Evolutionary conservation across 345 rosid species (phyloP).

Genomic region (Carallia pectinifolia): DNA sequence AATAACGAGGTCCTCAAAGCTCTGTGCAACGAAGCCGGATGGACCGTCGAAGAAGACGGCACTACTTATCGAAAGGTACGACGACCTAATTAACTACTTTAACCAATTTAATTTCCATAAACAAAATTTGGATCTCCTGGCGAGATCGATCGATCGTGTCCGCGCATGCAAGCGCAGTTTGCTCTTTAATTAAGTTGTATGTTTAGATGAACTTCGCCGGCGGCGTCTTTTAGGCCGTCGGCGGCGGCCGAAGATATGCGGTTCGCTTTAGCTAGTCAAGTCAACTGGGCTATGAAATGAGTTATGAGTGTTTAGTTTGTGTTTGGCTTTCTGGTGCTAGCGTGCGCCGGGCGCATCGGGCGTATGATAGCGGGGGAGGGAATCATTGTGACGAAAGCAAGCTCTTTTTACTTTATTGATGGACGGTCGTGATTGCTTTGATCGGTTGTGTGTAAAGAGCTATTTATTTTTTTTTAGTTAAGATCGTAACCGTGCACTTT

Average conservation of each 20-base stretch:
- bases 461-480: too few species aligned
- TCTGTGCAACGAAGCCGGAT: conserved; percentile 82
- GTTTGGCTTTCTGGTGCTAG: neutral
- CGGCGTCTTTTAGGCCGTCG: neutral
- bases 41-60: conserved; percentile 83
- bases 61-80: conserved; percentile 85
- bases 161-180: neutral
- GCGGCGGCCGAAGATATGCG: neutral
- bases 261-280: neutral
- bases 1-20: conserved; percentile 91
- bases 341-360: neutral
- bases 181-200: neutral
- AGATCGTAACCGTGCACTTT: too few species aligned
- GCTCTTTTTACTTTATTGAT: neutral
- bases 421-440: neutral
- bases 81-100: too few species aligned
- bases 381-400: too few species aligned
- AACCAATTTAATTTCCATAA: too few species aligned
- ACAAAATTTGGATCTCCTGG: too few species aligned
- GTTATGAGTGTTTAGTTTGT: neutral
- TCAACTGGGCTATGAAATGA: neutral
- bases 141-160: too few species aligned
- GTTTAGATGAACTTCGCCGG: neutral
- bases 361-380: neutral
- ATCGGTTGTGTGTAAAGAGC: too few species aligned